These are phyloP conservation scores for Cucurbita maxima DNA, from an alignment of 306 rosid genomes.

Conservation along the genomic window DNA sequence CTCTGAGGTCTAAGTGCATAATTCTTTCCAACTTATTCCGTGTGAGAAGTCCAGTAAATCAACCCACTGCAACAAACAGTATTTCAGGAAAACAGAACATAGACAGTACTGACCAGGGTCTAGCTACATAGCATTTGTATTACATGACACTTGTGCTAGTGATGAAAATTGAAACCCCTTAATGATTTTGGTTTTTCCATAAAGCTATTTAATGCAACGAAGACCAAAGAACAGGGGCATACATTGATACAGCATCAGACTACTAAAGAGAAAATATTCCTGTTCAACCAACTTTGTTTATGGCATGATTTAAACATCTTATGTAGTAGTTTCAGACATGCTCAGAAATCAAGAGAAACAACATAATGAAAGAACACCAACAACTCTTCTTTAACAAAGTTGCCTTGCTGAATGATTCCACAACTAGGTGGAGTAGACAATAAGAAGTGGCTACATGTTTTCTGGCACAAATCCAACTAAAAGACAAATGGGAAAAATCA, in stretches of 20 bases:
- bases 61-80: conserved; percentile 52
- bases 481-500: background rate
- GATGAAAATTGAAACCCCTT: background rate
- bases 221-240: background rate
- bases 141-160: background rate
- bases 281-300: background rate
- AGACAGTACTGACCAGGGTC: background rate
- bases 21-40: conserved; percentile 41
- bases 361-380: background rate
- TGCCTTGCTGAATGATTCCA: background rate
- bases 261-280: background rate
- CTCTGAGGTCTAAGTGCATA: conserved; percentile 8
- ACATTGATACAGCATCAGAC: background rate
- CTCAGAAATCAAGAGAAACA: conserved; percentile 1
- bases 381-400: background rate
- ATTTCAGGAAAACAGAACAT: conserved; percentile 5
- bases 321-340: background rate
- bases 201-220: background rate
- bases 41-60: conserved; percentile 86
- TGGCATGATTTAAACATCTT: background rate
- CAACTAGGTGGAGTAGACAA: background rate
- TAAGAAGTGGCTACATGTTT: background rate
- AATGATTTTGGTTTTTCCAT: background rate
- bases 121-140: background rate
- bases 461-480: background rate